phyloP scores from a whole-genome alignment of 345 rosid species.

The Gynandropsis gynandra region DNA sequence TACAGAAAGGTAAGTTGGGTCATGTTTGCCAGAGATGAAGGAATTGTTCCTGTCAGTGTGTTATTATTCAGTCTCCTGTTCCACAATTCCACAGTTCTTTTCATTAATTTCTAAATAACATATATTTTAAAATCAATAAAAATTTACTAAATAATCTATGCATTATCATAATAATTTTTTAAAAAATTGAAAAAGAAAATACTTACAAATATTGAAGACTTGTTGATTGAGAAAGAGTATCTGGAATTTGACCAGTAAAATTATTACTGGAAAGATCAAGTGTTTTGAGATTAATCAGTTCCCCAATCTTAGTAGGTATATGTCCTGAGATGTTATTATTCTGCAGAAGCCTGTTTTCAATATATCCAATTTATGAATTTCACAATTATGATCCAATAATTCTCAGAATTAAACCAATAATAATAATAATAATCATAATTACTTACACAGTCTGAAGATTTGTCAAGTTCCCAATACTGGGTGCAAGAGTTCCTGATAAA shows the following conservation, averaged over 20 bases:
- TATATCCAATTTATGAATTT: conserved; percentile 1
- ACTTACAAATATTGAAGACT: conserved; percentile 75
- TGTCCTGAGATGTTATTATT: conserved; percentile 70
- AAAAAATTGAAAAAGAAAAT: background rate
- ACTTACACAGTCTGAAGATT: conserved; percentile 78
- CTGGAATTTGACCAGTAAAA: conserved; percentile 65
- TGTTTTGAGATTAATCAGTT: conserved; percentile 57
- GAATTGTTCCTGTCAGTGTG: conserved; percentile 63
- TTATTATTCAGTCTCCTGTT: conserved; percentile 79
- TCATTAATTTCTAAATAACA: conserved; percentile 3
- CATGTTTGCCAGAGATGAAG: conserved; percentile 66
- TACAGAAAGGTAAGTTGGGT: conserved; percentile 78
- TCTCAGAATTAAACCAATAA: conserved; percentile 1
- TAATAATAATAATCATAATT: background rate
- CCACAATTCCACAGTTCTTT: conserved; percentile 15
- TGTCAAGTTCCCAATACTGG: conserved; percentile 71
- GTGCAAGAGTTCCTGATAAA: conserved; percentile 63
- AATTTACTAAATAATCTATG: background rate
- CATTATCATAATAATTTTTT: background rate
- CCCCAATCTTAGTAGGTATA: conserved; percentile 69
- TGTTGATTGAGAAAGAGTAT: conserved; percentile 39
- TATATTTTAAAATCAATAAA: background rate
- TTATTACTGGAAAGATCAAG: conserved; percentile 78
- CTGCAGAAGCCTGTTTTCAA: conserved; percentile 55
- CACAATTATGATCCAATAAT: background rate